These are phyloP conservation scores for Ophiorrhiza pumila DNA, from an alignment of 257 asterid genomes.

Conservation along the genomic window DNA sequence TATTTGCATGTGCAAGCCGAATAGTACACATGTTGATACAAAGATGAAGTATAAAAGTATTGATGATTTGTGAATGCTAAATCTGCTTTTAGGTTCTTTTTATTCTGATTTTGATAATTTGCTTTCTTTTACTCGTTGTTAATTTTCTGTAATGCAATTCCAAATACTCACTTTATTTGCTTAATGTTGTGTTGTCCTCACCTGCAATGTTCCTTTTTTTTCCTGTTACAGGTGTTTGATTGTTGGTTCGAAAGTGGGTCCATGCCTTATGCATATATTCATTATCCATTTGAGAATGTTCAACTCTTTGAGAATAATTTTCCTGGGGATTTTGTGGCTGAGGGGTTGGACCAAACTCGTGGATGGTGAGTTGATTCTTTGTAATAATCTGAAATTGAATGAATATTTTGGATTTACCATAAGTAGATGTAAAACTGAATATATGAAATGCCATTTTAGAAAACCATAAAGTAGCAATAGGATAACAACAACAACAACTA, in stretches of 20 bases:
- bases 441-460: no score
- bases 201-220: not conserved
- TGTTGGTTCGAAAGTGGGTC: constrained; percentile 99
- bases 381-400: not conserved
- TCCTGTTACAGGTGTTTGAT: constrained; percentile 54
- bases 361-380: constrained; percentile 58
- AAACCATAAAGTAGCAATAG: no score
- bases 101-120: not conserved
- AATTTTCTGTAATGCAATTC: not conserved
- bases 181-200: not conserved
- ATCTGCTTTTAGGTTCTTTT: not conserved
- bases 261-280: constrained; percentile 98
- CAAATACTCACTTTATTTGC: not conserved
- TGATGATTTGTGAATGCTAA: not conserved
- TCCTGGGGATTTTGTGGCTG: constrained; percentile 99
- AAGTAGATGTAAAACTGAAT: no score
- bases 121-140: not conserved
- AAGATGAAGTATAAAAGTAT: not conserved
- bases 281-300: constrained; percentile 91
- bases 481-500: no score
- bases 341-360: constrained; percentile 98
- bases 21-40: not conserved
- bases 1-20: no score
- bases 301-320: constrained; percentile 87
- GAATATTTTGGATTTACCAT: no score